phyloP scores from a whole-genome alignment of 2,329 filamentous ascomycete species.

The Fonsecaea monophora region DNA sequence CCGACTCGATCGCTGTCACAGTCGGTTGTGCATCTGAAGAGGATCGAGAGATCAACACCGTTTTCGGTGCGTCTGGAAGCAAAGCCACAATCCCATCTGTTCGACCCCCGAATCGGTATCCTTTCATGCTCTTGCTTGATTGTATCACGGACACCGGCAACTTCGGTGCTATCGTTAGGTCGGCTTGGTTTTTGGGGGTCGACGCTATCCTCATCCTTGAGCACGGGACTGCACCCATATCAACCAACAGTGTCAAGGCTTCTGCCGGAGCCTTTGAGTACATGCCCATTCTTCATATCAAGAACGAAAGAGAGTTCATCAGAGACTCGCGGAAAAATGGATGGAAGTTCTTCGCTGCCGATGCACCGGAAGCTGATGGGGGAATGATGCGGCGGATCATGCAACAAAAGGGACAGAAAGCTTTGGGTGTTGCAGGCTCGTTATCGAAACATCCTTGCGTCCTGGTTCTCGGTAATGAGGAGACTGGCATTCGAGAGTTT shows the following conservation, averaged over 20 bases:
- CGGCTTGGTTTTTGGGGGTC: conserved; percentile 87
- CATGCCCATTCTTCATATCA: conserved; percentile 73
- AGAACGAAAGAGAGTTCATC: conserved; percentile 73
- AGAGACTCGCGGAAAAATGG: conserved; percentile 70
- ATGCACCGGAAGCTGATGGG: conserved; percentile 50
- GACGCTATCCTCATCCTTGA: conserved; percentile 81
- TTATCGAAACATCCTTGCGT: conserved; percentile 71
- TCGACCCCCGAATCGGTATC: conserved; percentile 43
- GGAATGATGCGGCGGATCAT: conserved; percentile 9
- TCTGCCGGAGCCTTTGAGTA: conserved; percentile 87
- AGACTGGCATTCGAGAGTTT: conserved; percentile 70
- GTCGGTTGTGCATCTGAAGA: conserved; percentile 75
- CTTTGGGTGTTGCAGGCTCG: conserved; percentile 41
- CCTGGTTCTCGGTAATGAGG: conserved; percentile 83
- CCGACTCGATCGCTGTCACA: conserved; percentile 64
- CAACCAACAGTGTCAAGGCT: conserved; percentile 81
- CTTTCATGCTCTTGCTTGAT: conserved; percentile 53
- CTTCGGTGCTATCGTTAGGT: conserved; percentile 84
- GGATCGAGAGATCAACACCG: conserved; percentile 76
- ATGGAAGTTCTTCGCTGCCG: conserved; percentile 85
- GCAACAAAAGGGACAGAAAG: conserved; percentile 11
- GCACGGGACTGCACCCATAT: conserved; percentile 74
- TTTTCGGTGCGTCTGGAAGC: conserved; percentile 19
- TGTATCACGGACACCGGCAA: conserved; percentile 81
- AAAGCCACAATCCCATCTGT: conserved; percentile 26